Conservation (phyloP, 371 early-diverging fungal species). For the Rhizopus sp. region DNA sequence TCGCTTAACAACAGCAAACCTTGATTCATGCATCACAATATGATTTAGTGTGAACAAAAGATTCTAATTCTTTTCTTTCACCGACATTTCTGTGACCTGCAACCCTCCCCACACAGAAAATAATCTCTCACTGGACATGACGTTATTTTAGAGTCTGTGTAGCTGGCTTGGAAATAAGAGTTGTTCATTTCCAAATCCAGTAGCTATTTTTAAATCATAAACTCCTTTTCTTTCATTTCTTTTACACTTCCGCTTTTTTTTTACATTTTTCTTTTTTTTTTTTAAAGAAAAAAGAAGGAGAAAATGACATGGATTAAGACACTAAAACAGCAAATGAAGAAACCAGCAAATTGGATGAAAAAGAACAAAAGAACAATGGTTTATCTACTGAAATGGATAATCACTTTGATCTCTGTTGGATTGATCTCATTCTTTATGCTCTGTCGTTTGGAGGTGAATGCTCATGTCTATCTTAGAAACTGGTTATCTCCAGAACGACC, state of each 20-base stretch:
- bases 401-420: conserved; percentile 4
- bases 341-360: conserved; percentile 15
- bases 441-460: conserved; percentile 43
- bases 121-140: too few species aligned
- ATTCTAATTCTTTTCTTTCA: too few species aligned
- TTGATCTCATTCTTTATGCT: conserved; percentile 23
- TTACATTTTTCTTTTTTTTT: conserved; percentile 1
- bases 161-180: too few species aligned
- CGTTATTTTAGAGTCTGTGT: too few species aligned
- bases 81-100: too few species aligned
- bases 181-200: too few species aligned
- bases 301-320: conserved; percentile 17
- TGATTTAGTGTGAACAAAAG: too few species aligned
- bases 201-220: too few species aligned
- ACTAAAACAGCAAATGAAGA: conserved; percentile 9
- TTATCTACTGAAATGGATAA: conserved; percentile 15
- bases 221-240: background rate
- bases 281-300: background rate
- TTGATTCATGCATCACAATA: too few species aligned
- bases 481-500: conserved; percentile 41
- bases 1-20: too few species aligned
- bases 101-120: too few species aligned
- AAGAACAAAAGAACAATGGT: conserved; percentile 16
- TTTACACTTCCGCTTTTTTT: background rate
- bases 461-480: conserved; percentile 41